phyloP scores from a whole-genome alignment of 345 rosid genomes.

The Crucihimalaya himalaica region DNA sequence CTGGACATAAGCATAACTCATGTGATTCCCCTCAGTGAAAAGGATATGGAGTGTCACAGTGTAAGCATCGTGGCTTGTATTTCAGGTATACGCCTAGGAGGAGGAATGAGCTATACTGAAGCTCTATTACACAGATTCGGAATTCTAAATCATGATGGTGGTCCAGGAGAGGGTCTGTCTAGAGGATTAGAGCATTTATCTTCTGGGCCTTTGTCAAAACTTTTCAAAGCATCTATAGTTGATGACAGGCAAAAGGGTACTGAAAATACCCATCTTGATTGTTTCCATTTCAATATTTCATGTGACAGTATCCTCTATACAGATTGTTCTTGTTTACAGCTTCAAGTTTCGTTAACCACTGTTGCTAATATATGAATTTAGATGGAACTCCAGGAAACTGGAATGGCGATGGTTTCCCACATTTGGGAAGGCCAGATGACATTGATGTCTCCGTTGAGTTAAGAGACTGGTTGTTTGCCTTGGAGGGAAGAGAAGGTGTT shows the following conservation, averaged over 20 bases:
- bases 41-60: constrained; percentile 85
- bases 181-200: constrained; percentile 80
- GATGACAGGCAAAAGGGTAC: constrained; percentile 48
- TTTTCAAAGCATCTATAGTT: constrained; percentile 63
- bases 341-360: constrained; percentile 16
- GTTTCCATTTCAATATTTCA: constrained; percentile 3
- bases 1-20: constrained; percentile 72
- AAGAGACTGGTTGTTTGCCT: constrained; percentile 95
- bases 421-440: constrained; percentile 78
- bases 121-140: constrained; percentile 90
- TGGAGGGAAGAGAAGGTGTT: constrained; percentile 79
- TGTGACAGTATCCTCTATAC: constrained; percentile 2
- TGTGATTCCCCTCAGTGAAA: constrained; percentile 84
- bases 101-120: constrained; percentile 96
- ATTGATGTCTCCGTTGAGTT: constrained; percentile 78
- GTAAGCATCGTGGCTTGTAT: constrained; percentile 73
- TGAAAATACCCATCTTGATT: neutral
- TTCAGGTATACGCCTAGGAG: constrained; percentile 91
- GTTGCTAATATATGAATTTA: constrained; percentile 38
- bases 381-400: constrained; percentile 51
- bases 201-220: constrained; percentile 81
- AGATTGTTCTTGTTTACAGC: constrained; percentile 13
- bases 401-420: constrained; percentile 53
- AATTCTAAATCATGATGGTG: constrained; percentile 86
- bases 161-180: constrained; percentile 87